phyloP scores from a whole-genome alignment of 805 yeast species.

The Kluyveromyces lactis region DNA sequence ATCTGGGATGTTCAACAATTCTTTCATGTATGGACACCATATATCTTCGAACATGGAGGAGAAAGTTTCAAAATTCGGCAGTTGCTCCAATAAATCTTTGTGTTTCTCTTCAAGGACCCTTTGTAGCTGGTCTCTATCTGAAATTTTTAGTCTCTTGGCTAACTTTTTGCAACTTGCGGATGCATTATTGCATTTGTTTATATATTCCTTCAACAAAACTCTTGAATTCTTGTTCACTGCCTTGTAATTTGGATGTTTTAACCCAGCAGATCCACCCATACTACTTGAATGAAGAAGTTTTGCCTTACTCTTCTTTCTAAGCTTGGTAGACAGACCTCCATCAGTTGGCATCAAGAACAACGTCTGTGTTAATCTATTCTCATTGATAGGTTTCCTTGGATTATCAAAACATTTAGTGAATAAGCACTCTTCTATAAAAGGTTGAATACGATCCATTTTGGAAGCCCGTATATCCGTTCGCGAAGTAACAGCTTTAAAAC shows the following conservation, averaged over 20 bases:
- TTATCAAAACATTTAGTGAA: conserved; percentile 22
- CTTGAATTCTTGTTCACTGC: conserved; percentile 26
- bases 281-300: conserved; percentile 7
- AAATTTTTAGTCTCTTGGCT: conserved; percentile 13
- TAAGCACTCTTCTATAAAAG: conserved; percentile 23
- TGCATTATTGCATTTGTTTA: conserved; percentile 16
- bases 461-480: too few relatives aligned
- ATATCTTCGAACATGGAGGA: conserved; percentile 43
- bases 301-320: conserved; percentile 15
- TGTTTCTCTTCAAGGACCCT: conserved; percentile 17
- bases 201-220: conserved; percentile 22
- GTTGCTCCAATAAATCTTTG: conserved; percentile 12
- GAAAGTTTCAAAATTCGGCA: conserved; percentile 43
- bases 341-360: conserved; percentile 29
- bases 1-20: conserved; percentile 37
- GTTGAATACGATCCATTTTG: conserved; percentile 24
- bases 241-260: conserved; percentile 19
- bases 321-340: conserved; percentile 20
- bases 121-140: conserved; percentile 14
- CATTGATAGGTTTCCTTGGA: conserved; percentile 26
- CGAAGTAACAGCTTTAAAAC: too few relatives aligned
- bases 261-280: conserved; percentile 9
- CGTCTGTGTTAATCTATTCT: conserved; percentile 26
- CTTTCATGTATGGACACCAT: conserved; percentile 66
- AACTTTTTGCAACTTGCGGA: conserved; percentile 23